Evolutionary conservation across 345 rosid species (phyloP).

Genomic region (Abelmoschus esculentus): DNA sequence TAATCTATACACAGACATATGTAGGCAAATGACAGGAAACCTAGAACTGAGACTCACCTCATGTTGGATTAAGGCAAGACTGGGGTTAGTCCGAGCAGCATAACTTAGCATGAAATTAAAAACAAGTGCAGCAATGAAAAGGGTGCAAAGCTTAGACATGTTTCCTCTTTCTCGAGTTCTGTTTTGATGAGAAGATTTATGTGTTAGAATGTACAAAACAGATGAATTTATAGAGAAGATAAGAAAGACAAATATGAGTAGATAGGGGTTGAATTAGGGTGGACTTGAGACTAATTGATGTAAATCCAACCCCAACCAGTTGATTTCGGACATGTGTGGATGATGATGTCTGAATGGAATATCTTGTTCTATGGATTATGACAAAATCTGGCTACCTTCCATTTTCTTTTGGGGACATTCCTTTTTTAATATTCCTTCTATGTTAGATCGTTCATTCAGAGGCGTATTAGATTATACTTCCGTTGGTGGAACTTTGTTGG

Average conservation of each 20-base stretch:
- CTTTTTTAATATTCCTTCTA: too few species aligned
- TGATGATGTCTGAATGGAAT: background rate
- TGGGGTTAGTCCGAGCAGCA: slow-evolving; percentile 15
- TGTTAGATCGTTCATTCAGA: too few species aligned
- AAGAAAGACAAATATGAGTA: background rate
- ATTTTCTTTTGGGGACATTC: too few species aligned
- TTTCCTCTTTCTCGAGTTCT: background rate
- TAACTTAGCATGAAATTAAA: slow-evolving; percentile 13
- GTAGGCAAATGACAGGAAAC: background rate
- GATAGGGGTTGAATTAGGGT: background rate
- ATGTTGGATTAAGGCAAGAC: background rate
- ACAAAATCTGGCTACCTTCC: too few species aligned
- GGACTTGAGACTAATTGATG: background rate
- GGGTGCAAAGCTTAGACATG: slow-evolving; percentile 23
- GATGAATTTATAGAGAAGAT: background rate
- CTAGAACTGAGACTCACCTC: background rate
- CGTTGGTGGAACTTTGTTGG: too few species aligned
- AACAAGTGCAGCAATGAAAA: slow-evolving; percentile 20
- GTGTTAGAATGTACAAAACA: background rate
- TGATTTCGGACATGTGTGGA: background rate
- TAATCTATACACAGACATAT: background rate
- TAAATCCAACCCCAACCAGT: background rate
- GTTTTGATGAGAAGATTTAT: background rate
- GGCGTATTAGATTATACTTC: too few species aligned
- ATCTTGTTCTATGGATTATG: too few species aligned